Conservation (phyloP, 768 basidiomycete species). For the Gymnopilus junonius region DNA sequence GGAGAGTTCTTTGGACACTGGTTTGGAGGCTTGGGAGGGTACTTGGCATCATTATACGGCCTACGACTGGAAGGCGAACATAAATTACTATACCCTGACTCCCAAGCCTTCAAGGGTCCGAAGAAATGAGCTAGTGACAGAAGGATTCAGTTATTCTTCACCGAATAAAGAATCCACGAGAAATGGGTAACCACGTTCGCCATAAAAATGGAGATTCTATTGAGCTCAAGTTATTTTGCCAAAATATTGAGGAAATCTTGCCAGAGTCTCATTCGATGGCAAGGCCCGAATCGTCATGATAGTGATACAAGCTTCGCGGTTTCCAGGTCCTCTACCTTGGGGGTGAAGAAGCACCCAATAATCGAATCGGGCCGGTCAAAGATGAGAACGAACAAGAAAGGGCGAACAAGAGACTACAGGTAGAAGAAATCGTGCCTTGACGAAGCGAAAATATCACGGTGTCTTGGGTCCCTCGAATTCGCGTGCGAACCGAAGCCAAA, state of each 20-base stretch:
- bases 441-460: conserved; percentile 1
- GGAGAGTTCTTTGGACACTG: neutral
- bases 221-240: neutral
- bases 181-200: neutral
- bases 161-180: neutral
- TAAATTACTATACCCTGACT: too few species aligned
- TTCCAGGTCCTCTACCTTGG: neutral
- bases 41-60: too few species aligned
- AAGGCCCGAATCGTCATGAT: neutral
- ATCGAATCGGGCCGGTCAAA: neutral
- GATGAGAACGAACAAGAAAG: neutral
- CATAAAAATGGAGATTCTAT: neutral
- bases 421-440: conserved; percentile 8
- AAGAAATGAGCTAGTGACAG: too few species aligned
- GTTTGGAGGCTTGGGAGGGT: neutral
- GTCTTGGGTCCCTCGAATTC: conserved; percentile 8
- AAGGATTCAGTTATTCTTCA: too few species aligned
- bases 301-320: neutral
- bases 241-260: neutral
- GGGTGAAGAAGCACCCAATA: neutral
- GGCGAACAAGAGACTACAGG: neutral
- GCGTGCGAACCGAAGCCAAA: conserved; percentile 5
- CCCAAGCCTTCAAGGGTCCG: too few species aligned
- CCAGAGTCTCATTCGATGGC: neutral
- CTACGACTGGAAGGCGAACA: too few species aligned